Base-by-base conservation (phyloP, 2,329 filamentous ascomycete species). In the Aureobasidium subglaciale region DNA sequence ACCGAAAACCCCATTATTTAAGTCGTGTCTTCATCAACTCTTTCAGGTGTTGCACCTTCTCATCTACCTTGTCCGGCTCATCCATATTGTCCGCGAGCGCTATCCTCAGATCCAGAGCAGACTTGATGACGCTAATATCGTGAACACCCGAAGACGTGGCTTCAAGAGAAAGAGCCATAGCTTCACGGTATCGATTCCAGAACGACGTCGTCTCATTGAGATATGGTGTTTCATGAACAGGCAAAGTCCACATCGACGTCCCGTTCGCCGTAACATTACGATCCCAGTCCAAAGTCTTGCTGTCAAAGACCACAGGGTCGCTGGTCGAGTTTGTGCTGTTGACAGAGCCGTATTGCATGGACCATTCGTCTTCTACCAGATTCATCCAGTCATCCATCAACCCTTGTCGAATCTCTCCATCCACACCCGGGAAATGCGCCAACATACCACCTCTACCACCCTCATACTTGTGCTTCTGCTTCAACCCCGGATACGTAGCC, bases 351-450 rank as follows among this genome's bases (percentile, higher is more conserved):
- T 52, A 52, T 29, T 52, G 48, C 20, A 52, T 20, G 4, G 22
- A 16, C 49, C 49, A 53, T 41, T 53, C 49, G 10, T 40, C 20
- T 10, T 53, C 49, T 1, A 53, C 16, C 15, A 53, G 3, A 22
- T 53, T 37, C 35, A 53, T 18, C 49, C 49, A 53, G 16, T 53
- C 49, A 9, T 11, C 8, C 49, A 53, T 53, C 11, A 53, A 25
- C 5, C 15, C 2, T n/a, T 37, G 24, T 2, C 49, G 35, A 2
- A 18, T 18, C 2, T 22, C 10, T 6, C 35, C 20, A 4, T 37
- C 24, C 10, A 35, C n/a, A 3, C 49, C 49, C 2, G 49, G 35
- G 35, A 37, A 53, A 53, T 53, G 49, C n/a, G 24, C 24, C 6
- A 53, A 8, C 35, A 53, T 29, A 16, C 25, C 24, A 13, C 49